phyloP scores from a whole-genome alignment of 371 early-diverging fungal genomes.

The Apophysomyces sp. region DNA sequence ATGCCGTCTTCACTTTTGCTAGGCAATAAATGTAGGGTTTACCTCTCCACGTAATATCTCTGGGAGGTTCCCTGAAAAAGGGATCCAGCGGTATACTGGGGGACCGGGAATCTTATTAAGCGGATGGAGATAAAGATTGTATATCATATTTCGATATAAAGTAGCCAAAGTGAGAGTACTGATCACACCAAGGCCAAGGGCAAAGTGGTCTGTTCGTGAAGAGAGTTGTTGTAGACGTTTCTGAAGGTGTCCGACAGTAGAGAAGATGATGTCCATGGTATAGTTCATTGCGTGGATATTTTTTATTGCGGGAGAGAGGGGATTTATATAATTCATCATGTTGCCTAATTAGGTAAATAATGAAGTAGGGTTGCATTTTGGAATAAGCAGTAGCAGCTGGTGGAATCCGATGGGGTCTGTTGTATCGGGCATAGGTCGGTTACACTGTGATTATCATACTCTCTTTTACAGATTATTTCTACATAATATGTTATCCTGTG shows the following conservation, averaged over 20 bases:
- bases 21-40: background rate
- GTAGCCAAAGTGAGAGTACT: background rate
- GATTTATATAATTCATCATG: background rate
- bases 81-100: slow-evolving; percentile 35
- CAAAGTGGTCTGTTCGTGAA: background rate
- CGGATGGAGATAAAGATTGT: slow-evolving; percentile 52
- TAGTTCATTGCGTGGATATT: no score
- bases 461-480: no score
- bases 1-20: no score
- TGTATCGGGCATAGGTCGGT: no score
- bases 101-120: slow-evolving; percentile 60
- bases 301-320: no score
- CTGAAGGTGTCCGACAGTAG: background rate
- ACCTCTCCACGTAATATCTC: slow-evolving; percentile 49
- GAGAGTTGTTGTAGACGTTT: background rate
- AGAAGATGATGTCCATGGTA: background rate
- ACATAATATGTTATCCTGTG: no score
- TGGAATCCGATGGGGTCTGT: no score
- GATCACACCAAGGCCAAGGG: background rate
- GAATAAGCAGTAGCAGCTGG: no score
- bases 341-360: background rate
- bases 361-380: no score
- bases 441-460: no score
- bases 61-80: slow-evolving; percentile 51
- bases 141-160: slow-evolving; percentile 20